A percentile compares a stretch with the other conserved stretches of the same genome.
These are phyloP conservation scores for Xylariales sp. DNA, from an alignment of 2,329 filamentous ascomycete genomes.

Conservation along the genomic window DNA sequence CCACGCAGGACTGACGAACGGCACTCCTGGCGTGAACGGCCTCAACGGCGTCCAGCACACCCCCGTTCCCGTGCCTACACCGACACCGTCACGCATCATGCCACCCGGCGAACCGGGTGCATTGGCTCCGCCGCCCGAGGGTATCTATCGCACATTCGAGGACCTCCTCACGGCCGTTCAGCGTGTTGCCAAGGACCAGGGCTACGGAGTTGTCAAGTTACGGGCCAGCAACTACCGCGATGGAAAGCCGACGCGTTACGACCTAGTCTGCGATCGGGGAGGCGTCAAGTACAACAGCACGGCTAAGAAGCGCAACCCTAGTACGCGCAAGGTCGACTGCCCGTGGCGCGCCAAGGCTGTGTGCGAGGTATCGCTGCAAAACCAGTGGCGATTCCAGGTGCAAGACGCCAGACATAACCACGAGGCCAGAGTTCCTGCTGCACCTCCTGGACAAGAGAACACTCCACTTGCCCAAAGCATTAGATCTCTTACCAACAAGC, in stretches of 20 bases:
- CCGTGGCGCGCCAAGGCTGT: constrained; percentile 61
- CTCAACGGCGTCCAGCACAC: constrained; percentile 10
- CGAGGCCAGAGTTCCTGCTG: constrained; percentile 51
- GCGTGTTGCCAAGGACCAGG: constrained; percentile 56
- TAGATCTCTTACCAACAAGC: constrained; percentile 53
- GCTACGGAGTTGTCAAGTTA: constrained; percentile 59
- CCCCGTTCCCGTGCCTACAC: constrained; percentile 12
- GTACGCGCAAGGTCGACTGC: constrained; percentile 60
- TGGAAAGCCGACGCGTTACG: constrained; percentile 57
- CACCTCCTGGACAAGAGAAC: constrained; percentile 51
- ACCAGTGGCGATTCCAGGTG: constrained; percentile 61
- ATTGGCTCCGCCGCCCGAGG: constrained; percentile 53
- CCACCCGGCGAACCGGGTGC: constrained; percentile 21
- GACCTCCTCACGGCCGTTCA: constrained; percentile 55
- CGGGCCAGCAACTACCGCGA: constrained; percentile 61
- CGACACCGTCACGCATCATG: constrained; percentile 7
- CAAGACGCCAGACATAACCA: constrained; percentile 59
- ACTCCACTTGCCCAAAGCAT: constrained; percentile 54
- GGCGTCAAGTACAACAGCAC: constrained; percentile 63
- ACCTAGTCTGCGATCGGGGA: constrained; percentile 58
- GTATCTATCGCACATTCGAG: constrained; percentile 56
- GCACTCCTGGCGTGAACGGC: constrained; percentile 13
- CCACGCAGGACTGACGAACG: constrained; percentile 21
- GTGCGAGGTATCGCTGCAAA: constrained; percentile 57
- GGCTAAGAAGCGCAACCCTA: constrained; percentile 60